These are phyloP conservation scores for Suillus luteus DNA, from an alignment of 768 basidiomycete species.

Conservation along the genomic window DNA sequence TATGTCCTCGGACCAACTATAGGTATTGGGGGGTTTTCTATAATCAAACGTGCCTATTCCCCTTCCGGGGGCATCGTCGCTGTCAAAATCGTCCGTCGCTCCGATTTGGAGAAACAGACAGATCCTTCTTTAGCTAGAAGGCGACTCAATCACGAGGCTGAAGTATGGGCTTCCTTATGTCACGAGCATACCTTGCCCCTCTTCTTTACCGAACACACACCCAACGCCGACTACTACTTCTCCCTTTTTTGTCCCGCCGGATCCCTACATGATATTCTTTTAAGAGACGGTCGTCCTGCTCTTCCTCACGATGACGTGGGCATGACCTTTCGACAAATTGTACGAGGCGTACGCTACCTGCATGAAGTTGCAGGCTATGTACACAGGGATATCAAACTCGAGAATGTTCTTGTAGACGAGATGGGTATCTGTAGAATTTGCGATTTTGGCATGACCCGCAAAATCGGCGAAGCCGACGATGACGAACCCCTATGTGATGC, in stretches of 20 bases:
- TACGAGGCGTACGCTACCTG: slow-evolving; percentile 78
- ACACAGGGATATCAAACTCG: slow-evolving; percentile 95
- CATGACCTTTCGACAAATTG: slow-evolving; percentile 85
- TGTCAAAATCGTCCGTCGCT: slow-evolving; percentile 77
- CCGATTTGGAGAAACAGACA: slow-evolving; percentile 54
- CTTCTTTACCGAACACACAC: slow-evolving; percentile 60
- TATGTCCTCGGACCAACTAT: slow-evolving; percentile 78
- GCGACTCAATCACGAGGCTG: slow-evolving; percentile 68
- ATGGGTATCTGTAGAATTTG: slow-evolving; percentile 82
- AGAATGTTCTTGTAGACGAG: slow-evolving; percentile 93
- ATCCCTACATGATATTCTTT: slow-evolving; percentile 81
- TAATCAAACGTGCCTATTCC: slow-evolving; percentile 68
- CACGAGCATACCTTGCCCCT: slow-evolving; percentile 90
- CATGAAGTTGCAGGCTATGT: slow-evolving; percentile 77
- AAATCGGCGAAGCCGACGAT: slow-evolving; percentile 54
- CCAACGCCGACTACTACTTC: slow-evolving; percentile 76
- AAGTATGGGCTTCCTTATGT: slow-evolving; percentile 71
- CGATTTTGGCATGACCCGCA: slow-evolving; percentile 82
- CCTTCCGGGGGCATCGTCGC: slow-evolving; percentile 71
- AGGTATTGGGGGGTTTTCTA: slow-evolving; percentile 81
- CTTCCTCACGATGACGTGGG: slow-evolving; percentile 78
- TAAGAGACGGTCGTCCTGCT: slow-evolving; percentile 65
- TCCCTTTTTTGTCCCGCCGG: slow-evolving; percentile 85
- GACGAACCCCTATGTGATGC: slow-evolving; percentile 29
- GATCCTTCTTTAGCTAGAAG: slow-evolving; percentile 50